Evolutionary conservation across 768 basidiomycete species (phyloP).

Genomic region (Lactarius deliciosus): DNA sequence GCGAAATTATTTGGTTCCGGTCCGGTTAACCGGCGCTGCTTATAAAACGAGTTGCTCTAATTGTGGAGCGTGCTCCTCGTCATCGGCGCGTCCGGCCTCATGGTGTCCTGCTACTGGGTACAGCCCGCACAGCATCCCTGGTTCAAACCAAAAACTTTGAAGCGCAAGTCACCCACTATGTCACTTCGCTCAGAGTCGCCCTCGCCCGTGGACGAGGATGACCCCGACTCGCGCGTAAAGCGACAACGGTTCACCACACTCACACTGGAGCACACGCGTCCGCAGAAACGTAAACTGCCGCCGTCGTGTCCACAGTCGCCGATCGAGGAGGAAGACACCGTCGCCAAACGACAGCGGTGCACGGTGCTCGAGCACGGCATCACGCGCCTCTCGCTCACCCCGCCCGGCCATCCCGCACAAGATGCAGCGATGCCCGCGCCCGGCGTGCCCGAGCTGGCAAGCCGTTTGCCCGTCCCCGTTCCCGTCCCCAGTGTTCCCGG

Average conservation of each 20-base stretch:
- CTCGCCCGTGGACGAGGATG: conserved; percentile 17
- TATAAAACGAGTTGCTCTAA: background rate
- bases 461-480: too few relatives aligned
- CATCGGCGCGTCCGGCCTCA: conserved; percentile 12
- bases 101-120: conserved; percentile 39
- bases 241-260: conserved; percentile 13
- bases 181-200: conserved; percentile 8
- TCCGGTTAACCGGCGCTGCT: background rate
- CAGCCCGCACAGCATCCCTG: conserved; percentile 45
- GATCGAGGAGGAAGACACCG: background rate
- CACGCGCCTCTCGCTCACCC: conserved; percentile 16
- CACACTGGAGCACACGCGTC: conserved; percentile 6
- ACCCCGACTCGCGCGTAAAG: conserved; percentile 12
- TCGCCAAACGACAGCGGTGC: conserved; percentile 25
- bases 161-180: conserved; percentile 39
- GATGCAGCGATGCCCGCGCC: background rate
- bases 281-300: conserved; percentile 20
- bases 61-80: background rate
- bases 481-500: background rate
- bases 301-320: conserved; percentile 23
- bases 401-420: background rate
- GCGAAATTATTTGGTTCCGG: background rate
- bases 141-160: conserved; percentile 42
- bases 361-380: conserved; percentile 23
- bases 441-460: background rate